These are phyloP conservation scores for Suillus decipiens DNA, from an alignment of 768 basidiomycete species.

Conservation along the genomic window DNA sequence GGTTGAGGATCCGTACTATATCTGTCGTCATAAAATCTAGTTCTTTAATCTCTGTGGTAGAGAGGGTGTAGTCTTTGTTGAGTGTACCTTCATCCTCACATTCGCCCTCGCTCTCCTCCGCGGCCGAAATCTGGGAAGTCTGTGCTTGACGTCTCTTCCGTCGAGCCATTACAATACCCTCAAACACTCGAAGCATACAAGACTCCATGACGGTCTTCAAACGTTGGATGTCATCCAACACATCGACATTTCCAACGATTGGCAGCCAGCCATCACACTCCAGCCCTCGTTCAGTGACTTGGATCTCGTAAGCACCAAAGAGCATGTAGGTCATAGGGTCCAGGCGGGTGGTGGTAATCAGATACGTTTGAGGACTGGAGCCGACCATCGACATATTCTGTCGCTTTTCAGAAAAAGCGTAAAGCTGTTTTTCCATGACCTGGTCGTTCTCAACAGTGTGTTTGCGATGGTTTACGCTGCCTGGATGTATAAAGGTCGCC, in stretches of 20 bases:
- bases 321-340: slow-evolving; percentile 90
- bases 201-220: slow-evolving; percentile 79
- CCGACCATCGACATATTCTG: slow-evolving; percentile 61
- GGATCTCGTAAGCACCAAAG: slow-evolving; percentile 83
- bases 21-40: slow-evolving; percentile 73
- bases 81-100: slow-evolving; percentile 51
- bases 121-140: slow-evolving; percentile 36
- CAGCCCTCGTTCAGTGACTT: slow-evolving; percentile 69
- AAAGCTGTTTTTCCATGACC: slow-evolving; percentile 64
- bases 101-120: slow-evolving; percentile 56
- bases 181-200: slow-evolving; percentile 88
- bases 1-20: slow-evolving; percentile 72
- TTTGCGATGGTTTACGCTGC: slow-evolving; percentile 81
- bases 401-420: slow-evolving; percentile 83
- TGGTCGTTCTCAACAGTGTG: slow-evolving; percentile 32
- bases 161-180: slow-evolving; percentile 64
- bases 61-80: slow-evolving; percentile 53
- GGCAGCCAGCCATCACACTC: slow-evolving; percentile 93
- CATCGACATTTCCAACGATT: slow-evolving; percentile 69
- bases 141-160: slow-evolving; percentile 27
- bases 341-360: slow-evolving; percentile 80
- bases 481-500: slow-evolving; percentile 79
- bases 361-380: slow-evolving; percentile 58
- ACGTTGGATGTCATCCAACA: slow-evolving; percentile 80
- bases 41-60: slow-evolving; percentile 70